Base-by-base conservation (phyloP, 2,329 filamentous ascomycete species). In the Balansia obtecta region DNA sequence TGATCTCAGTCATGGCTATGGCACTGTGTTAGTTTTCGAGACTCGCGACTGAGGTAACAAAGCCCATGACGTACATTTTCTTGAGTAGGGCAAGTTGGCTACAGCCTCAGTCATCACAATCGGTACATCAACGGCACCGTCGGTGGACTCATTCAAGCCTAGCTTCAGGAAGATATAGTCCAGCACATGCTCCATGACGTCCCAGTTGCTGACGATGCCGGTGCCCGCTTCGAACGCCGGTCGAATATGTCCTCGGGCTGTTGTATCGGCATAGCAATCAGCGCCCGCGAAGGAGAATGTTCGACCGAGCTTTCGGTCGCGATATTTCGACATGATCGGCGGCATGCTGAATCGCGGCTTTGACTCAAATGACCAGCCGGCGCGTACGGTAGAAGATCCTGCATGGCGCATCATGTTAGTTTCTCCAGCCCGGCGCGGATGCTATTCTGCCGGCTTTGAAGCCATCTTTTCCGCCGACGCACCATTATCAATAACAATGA, bases 401-500 rank as follows among this genome's bases (percentile, higher is more conserved):
- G 33, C 12, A 27, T 40, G 20, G 13, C 16, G 8, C n/a, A n/a
- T 22, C 13, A 13, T 45, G 42, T 50, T 9, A 50, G 42, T n/a
- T n/a, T 32, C 22, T 42, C 37, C 32, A 4, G 32, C 15, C 12
- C 15, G 15, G 16, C 22, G 12, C 39, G 18, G 12, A 22, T 6
- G n/a, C 13, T 13, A 16, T 32, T 16, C 32, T 48, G 27, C 27
- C 27, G 8, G 27, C 27, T 2, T 2, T 11, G 40, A 4, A 6
- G 46, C 38, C 27, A 32, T 38, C 8, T 39, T 50, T 53, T 48
- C 4, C 13, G 20, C 37, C 3, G 12, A 49, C 68, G 53, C 71
- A 94, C 90, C 93, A 85, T 96, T 96, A 71, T 98, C 93, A 63
- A 98, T 97, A 55, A 98, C 87, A 61, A 98, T 96, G 47, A 89